Percentiles rank a stretch among this genome's conserved stretches.
Conservation (phyloP, 2,329 filamentous ascomycete genomes). For the Plenodomus tracheiphilus region DNA sequence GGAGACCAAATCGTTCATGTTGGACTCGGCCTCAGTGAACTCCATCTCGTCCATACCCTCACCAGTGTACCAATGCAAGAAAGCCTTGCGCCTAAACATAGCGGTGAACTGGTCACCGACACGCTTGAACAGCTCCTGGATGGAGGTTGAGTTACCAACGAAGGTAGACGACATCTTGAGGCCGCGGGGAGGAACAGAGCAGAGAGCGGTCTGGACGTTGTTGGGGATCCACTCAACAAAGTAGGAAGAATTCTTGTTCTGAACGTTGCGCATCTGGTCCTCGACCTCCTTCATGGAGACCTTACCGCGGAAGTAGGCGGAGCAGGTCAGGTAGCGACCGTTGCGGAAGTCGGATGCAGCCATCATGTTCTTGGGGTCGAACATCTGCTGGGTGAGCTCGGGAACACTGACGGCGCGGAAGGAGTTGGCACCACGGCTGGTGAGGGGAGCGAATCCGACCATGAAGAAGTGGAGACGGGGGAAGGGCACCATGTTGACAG, state of each 20-base stretch:
- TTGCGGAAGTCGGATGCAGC: conserved; percentile 99
- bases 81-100: conserved; percentile 99
- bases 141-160: conserved; percentile 98
- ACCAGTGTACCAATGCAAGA: conserved; percentile 99
- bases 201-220: conserved; percentile 99
- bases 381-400: conserved; percentile 99
- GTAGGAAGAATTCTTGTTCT: conserved; percentile 99
- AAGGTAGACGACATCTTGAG: conserved; percentile 99
- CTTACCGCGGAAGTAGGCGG: conserved; percentile 99
- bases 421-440: conserved; percentile 85
- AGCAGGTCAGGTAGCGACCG: conserved; percentile 99
- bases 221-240: conserved; percentile 99
- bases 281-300: conserved; percentile 99
- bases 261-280: conserved; percentile 99
- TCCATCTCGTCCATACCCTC: conserved; percentile 99
- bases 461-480: conserved; percentile 99
- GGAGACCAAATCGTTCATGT: conserved; percentile 99
- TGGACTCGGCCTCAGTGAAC: conserved; percentile 99
- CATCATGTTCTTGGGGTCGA: conserved; percentile 99
- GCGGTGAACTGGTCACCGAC: conserved; percentile 99
- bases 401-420: conserved; percentile 98
- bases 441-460: conserved; percentile 99
- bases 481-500: conserved; percentile 99
- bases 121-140: conserved; percentile 99
- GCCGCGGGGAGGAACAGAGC: conserved; percentile 95